phyloP scores from a whole-genome alignment of 2,329 filamentous ascomycete species.

The Pseudocercospora fijiensis region DNA sequence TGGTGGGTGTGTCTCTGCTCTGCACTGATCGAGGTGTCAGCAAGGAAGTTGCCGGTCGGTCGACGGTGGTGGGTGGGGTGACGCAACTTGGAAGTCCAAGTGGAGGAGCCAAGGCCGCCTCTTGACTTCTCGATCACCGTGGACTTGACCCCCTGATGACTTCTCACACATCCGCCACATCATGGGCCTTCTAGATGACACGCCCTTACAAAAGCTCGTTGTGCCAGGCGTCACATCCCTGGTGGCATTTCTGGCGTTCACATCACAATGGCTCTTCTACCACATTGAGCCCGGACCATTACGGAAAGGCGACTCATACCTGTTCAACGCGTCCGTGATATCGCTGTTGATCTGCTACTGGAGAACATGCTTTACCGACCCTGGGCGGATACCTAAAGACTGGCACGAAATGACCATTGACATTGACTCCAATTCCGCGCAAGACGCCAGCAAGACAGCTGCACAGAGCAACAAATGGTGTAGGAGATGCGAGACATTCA shows the following conservation, averaged over 20 bases:
- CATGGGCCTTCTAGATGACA: constrained; percentile 20
- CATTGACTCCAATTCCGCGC: constrained; percentile 30
- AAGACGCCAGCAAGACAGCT: constrained; percentile 26
- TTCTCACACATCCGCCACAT: constrained; percentile 1
- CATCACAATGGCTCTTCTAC: constrained; percentile 69
- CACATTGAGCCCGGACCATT: constrained; percentile 59
- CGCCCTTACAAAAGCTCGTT: constrained; percentile 51
- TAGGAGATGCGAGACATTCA: constrained; percentile 69
- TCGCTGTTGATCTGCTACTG: constrained; percentile 71
- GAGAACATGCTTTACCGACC: constrained; percentile 59
- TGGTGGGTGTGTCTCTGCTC: neutral
- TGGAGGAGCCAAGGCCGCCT: neutral
- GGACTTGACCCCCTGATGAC: neutral
- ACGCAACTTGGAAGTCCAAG: neutral
- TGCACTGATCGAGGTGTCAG: neutral
- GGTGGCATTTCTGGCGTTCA: constrained; percentile 68
- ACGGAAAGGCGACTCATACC: constrained; percentile 54
- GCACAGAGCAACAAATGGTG: constrained; percentile 60
- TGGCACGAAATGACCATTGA: constrained; percentile 37
- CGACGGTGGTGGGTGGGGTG: neutral
- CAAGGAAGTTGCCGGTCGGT: neutral
- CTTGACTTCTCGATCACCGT: neutral
- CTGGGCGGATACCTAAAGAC: constrained; percentile 53
- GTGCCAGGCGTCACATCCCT: constrained; percentile 67
- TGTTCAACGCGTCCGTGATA: constrained; percentile 66